Base-by-base conservation (phyloP, 208 protist species). In the Leishmania major region DNA sequence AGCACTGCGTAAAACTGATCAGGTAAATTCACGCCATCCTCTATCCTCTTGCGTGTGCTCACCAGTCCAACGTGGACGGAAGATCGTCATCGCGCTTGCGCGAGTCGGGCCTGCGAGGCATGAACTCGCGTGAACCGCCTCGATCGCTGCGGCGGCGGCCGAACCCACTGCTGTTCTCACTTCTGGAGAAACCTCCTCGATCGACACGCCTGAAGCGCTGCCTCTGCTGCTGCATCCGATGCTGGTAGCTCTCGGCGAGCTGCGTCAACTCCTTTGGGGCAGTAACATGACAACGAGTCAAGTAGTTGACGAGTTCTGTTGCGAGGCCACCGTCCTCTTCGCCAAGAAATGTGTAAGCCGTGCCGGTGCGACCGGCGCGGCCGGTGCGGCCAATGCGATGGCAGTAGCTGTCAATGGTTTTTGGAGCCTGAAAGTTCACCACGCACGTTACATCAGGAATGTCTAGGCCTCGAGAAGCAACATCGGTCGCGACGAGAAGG, bases 371-470 rank as follows among this genome's bases (percentile, higher is more conserved):
- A 55, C 97, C 97, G 25, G 95, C 96, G 62, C 98, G 94, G 31
- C 96, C 98, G 13, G 97, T 99, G 35, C 98, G 92, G 0, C 98
- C 98, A 72, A 99, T 98, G 47, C 98, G 91, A 88, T 99, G 98
- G 80, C 99, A 95, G 75, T 99, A 99, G 78, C 93, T 96, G 72
- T 99, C 95, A 76, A 98, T 93, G 70, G 90, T 96, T 69, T 92
- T 91, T 51, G 98, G 98, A 17, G 97, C 88, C 72, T 98, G 93
- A 75, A 97, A 98, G 78, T 99, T 99, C 45, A 99, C 91, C 17
- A 99, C 97, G 75, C 92, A 94, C 49, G 96, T 97, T 35, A 99
- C 96, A 66, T 97, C 93, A 35, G 92, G 91, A 60, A 99, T 98
- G 81, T 99, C 98, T 13, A 99, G 76, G 15, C 96, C 97, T 59